These are phyloP conservation scores for Boeremia exigua DNA, from an alignment of 2,329 filamentous ascomycete species.

Conservation along the genomic window DNA sequence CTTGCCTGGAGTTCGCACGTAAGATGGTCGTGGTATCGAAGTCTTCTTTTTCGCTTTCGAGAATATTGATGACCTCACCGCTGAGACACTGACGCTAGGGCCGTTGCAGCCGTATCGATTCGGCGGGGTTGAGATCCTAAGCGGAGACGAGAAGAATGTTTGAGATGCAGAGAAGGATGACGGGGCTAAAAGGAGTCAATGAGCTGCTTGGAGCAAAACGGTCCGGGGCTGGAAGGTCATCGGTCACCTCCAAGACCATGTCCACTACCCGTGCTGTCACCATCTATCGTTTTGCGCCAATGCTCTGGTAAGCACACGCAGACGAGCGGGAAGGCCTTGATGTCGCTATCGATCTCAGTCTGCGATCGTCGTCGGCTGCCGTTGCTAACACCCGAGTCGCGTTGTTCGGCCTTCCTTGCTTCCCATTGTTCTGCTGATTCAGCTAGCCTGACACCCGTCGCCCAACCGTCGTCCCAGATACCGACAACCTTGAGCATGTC, in stretches of 20 bases:
- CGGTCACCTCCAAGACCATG: conserved; percentile 44
- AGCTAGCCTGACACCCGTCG: conserved; percentile 83
- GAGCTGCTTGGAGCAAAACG: conserved; percentile 17
- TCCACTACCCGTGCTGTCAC: conserved; percentile 61
- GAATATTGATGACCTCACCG: conserved; percentile 1
- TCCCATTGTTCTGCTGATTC: conserved; percentile 92
- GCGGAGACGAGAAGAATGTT: conserved; percentile 12
- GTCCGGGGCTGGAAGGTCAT: conserved; percentile 39
- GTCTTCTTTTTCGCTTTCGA: conserved; percentile 1
- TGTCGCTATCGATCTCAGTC: conserved; percentile 68
- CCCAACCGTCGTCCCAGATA: conserved; percentile 99
- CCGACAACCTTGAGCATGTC: conserved; percentile 98
- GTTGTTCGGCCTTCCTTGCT: conserved; percentile 73
- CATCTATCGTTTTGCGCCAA: conserved; percentile 96
- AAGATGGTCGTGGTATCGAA: conserved; percentile 25
- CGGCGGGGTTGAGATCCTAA: conserved; percentile 3
- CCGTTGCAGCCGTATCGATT: neutral
- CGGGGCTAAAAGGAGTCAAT: conserved; percentile 37
- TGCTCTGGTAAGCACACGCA: conserved; percentile 95
- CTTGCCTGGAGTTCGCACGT: conserved; percentile 23
- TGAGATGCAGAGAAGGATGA: conserved; percentile 28
- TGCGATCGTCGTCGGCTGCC: conserved; percentile 59
- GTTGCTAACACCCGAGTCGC: conserved; percentile 93
- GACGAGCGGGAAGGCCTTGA: conserved; percentile 96
- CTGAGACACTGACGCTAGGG: conserved; percentile 3